A percentile compares a stretch with the other conserved stretches of the same genome.
Conservation (phyloP, 2,329 filamentous ascomycete genomes). For the Mariannaea sp. region DNA sequence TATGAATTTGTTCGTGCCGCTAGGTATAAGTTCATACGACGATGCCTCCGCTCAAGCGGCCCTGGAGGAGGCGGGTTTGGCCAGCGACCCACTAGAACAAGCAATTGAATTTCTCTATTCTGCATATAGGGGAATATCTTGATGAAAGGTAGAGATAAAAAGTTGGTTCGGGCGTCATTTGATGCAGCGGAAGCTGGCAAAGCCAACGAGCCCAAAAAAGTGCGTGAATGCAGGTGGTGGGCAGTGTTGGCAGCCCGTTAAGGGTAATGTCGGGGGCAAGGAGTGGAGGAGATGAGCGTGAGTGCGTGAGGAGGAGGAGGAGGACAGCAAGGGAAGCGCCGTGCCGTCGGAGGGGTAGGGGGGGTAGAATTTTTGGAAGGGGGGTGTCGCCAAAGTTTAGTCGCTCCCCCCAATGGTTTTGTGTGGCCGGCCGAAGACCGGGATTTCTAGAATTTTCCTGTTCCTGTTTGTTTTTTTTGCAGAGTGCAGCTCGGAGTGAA, state of each 20-base stretch:
- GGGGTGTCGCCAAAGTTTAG: constrained; percentile 12
- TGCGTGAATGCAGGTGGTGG: constrained; percentile 42
- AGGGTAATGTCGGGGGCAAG: constrained; percentile 16
- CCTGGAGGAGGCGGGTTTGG: constrained; percentile 25
- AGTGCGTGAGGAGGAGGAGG: constrained; percentile 33
- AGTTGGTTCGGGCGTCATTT: constrained; percentile 8
- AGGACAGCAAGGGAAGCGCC: constrained; percentile 23
- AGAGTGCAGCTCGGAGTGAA: no score
- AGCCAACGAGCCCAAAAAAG: constrained; percentile 70
- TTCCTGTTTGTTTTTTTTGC: no score
- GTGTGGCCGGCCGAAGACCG: constrained; percentile 12
- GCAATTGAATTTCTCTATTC: constrained; percentile 10
- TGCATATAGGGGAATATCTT: constrained; percentile 19
- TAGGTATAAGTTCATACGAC: constrained; percentile 14
- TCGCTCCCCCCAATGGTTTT: no score
- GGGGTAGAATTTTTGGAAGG: neutral
- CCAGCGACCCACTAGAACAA: constrained; percentile 21
- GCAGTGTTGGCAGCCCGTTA: constrained; percentile 31
- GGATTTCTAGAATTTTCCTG: constrained; percentile 7
- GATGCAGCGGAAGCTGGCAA: constrained; percentile 52
- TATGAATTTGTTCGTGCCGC: constrained; percentile 5
- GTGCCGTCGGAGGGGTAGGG: constrained; percentile 15
- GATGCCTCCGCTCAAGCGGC: constrained; percentile 13
- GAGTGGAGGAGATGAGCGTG: constrained; percentile 39
- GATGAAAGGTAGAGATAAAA: neutral